A percentile compares a stretch with the other conserved stretches of the same genome.
phyloP scores from a whole-genome alignment of 306 rosid species.

The Cicer yamashitae region DNA sequence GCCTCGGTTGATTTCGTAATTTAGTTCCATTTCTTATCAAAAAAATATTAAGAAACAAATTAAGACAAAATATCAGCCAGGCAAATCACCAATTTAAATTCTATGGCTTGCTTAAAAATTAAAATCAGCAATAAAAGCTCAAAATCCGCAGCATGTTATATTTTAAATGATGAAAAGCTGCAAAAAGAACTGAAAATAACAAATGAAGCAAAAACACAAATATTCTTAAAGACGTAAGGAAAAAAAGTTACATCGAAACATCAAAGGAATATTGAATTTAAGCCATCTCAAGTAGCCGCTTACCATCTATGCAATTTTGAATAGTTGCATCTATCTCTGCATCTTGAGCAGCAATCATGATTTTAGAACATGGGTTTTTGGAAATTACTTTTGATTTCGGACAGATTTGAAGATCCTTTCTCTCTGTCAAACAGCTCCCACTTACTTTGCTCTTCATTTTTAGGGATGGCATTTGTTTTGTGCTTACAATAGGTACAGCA shows the following conservation, averaged over 20 bases:
- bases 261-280: slow-evolving; percentile 8
- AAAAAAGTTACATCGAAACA: neutral
- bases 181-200: slow-evolving; percentile 26
- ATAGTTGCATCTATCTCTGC: slow-evolving; percentile 59
- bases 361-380: slow-evolving; percentile 69
- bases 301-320: slow-evolving; percentile 68
- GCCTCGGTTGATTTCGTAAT: too few relatives aligned
- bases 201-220: slow-evolving; percentile 22
- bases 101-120: slow-evolving; percentile 5
- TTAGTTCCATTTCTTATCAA: too few relatives aligned
- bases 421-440: slow-evolving; percentile 75
- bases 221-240: neutral
- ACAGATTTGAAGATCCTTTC: slow-evolving; percentile 74
- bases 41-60: slow-evolving; percentile 14
- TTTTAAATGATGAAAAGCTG: slow-evolving; percentile 1
- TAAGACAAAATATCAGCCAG: slow-evolving; percentile 26
- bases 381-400: slow-evolving; percentile 74
- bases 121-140: slow-evolving; percentile 17
- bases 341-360: slow-evolving; percentile 54
- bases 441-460: slow-evolving; percentile 91
- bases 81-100: slow-evolving; percentile 4
- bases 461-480: slow-evolving; percentile 95
- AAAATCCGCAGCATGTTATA: slow-evolving; percentile 1
- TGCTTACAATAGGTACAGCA: slow-evolving; percentile 53
- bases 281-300: slow-evolving; percentile 44